phyloP scores from a whole-genome alignment of 2,329 filamentous ascomycete genomes.

The Reticulascus tulasneorum region DNA sequence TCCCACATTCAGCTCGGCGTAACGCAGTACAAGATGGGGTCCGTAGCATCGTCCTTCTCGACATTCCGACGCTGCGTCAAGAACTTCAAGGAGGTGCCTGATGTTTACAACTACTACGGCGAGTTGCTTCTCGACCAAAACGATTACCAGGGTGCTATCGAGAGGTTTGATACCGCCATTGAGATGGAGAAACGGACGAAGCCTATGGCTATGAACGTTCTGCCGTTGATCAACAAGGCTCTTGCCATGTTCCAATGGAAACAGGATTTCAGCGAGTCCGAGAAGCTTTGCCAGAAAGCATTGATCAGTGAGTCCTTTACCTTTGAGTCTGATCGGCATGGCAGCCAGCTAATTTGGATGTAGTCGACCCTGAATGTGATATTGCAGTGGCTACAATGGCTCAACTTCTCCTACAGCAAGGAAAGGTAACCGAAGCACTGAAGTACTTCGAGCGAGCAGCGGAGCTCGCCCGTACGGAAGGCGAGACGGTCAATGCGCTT shows the following conservation, averaged over 20 bases:
- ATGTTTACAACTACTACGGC: slow-evolving; percentile 99
- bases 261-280: slow-evolving; percentile 89
- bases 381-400: slow-evolving; percentile 99
- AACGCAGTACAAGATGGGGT: slow-evolving; percentile 99
- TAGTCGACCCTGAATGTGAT: slow-evolving; percentile 97
- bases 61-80: slow-evolving; percentile 97
- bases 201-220: slow-evolving; percentile 93
- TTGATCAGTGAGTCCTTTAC: slow-evolving; percentile 72
- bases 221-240: slow-evolving; percentile 98
- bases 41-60: slow-evolving; percentile 94
- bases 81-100: slow-evolving; percentile 94
- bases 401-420: slow-evolving; percentile 93
- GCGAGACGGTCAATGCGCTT: slow-evolving; percentile 92
- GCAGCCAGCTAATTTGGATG: slow-evolving; percentile 28
- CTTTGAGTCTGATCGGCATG: too few species aligned
- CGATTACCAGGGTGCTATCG: slow-evolving; percentile 90
- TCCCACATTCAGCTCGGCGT: slow-evolving; percentile 99
- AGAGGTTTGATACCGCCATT: slow-evolving; percentile 98
- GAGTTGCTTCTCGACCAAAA: slow-evolving; percentile 95
- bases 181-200: slow-evolving; percentile 96
- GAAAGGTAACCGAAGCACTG: slow-evolving; percentile 91
- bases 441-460: slow-evolving; percentile 97
- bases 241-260: slow-evolving; percentile 98
- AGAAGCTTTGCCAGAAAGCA: slow-evolving; percentile 95
- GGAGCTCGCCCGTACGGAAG: slow-evolving; percentile 88